phyloP scores from a whole-genome alignment of 2,329 filamentous ascomycete species.

The Leptodontidium sp. region DNA sequence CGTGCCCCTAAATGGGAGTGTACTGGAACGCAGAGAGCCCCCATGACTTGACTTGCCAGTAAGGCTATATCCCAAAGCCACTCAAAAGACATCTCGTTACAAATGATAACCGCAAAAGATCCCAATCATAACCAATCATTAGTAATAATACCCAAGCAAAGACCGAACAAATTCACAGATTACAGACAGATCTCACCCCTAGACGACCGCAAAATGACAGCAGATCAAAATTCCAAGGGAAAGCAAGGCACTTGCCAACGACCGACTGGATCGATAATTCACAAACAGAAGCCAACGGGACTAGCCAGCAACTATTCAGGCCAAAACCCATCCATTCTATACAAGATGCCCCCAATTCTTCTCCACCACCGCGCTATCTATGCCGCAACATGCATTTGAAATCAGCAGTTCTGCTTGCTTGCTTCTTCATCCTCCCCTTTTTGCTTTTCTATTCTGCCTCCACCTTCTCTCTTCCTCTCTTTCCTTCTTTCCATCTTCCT shows the following conservation, averaged over 20 bases:
- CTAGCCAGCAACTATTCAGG: too few relatives aligned
- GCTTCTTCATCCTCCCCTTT: neutral
- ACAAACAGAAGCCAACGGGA: too few relatives aligned
- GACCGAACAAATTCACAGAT: neutral
- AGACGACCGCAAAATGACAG: neutral
- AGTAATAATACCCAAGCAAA: neutral
- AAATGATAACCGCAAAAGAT: too few relatives aligned
- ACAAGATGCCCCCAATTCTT: conserved; percentile 12
- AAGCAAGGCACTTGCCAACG: too few relatives aligned
- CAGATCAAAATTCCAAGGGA: neutral
- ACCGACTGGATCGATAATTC: too few relatives aligned
- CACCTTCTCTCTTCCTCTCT: neutral
- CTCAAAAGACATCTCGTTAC: too few relatives aligned
- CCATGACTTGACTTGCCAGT: too few relatives aligned
- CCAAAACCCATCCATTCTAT: conserved; percentile 12
- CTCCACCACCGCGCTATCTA: conserved; percentile 21
- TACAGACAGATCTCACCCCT: neutral
- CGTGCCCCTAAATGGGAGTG: too few relatives aligned
- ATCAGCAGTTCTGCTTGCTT: neutral
- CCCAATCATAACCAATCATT: too few relatives aligned
- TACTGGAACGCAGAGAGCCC: too few relatives aligned
- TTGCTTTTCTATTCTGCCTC: neutral
- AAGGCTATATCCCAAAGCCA: too few relatives aligned
- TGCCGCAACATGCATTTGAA: conserved; percentile 20
- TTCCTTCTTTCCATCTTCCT: neutral